Conservation (phyloP, 1,139 yeast genomes). For the Suhomyces guaymorum region DNA sequence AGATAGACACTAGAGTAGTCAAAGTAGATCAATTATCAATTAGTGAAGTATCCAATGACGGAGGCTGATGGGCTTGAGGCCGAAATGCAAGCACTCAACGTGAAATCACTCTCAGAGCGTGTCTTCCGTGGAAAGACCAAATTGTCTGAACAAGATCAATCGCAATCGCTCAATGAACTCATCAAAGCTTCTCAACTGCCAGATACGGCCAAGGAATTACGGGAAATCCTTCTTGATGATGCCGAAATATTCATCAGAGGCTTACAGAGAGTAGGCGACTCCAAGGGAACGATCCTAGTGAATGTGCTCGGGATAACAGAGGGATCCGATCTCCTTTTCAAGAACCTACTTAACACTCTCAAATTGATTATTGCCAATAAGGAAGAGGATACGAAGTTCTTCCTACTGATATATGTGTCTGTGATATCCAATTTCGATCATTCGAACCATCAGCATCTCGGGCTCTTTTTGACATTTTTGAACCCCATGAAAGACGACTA, state of each 20-base stretch:
- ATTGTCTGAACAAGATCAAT: constrained; percentile 1
- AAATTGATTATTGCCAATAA: constrained; percentile 1
- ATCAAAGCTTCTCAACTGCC: constrained; percentile 17
- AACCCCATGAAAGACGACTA: constrained; percentile 18
- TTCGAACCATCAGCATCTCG: constrained; percentile 26
- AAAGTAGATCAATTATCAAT: background rate
- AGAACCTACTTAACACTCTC: constrained; percentile 8
- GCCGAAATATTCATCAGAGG: constrained; percentile 22
- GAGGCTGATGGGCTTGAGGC: too few relatives aligned
- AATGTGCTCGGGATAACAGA: constrained; percentile 2
- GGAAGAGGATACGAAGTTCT: constrained; percentile 12
- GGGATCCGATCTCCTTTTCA: constrained; percentile 11
- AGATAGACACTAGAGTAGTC: too few relatives aligned
- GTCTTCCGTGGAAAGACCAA: background rate
- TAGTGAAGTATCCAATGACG: too few relatives aligned
- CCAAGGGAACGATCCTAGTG: constrained; percentile 7
- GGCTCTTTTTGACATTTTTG: constrained; percentile 24
- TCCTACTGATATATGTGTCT: constrained; percentile 21
- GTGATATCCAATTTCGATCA: constrained; percentile 23
- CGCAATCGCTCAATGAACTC: background rate
- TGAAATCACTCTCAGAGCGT: too few relatives aligned
- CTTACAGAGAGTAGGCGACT: constrained; percentile 21
- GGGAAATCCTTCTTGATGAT: constrained; percentile 23
- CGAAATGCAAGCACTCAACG: too few relatives aligned
- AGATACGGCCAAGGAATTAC: constrained; percentile 15